Evolutionary conservation across 164 flowering plant genomes (phyloP), one percentile per base, ranked within the genome.

Genomic region (Stephania yunnanensis): DNA sequence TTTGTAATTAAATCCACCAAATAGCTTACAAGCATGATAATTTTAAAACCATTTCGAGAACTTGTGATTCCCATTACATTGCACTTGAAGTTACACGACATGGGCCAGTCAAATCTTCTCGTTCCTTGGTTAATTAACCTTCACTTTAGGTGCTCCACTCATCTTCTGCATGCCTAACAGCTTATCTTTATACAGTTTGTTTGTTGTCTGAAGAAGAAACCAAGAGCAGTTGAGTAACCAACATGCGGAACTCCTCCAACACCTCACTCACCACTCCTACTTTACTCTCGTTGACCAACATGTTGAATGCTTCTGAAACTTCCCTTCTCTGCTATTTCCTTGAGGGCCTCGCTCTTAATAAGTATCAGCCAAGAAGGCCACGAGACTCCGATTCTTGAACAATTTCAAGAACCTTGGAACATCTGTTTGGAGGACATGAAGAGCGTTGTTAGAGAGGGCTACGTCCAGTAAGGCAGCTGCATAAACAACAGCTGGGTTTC

Each of bases 381-480:
- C 74, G 2, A 91, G 70, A n/a, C 79, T 73, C 67, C 73, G 42
- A 53, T 80, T 71, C 1, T 77, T 63, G 12, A 91, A 79, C 76
- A 83, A 17, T 65, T 71, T 83, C 22, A 76, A 76, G 1, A 91
- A 36, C 76, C 87, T 85, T 36, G 66, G 64, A 0, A 85, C 91
- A 44, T 91, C 93, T 17, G 66, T 80, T 7, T 64, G 80, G 1
- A 90, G 82, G 6, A 15, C 44, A 5, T 80, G 72, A 6, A 87
- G 78, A 2, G 81, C 25, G 73, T 78, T 76, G 78, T 81, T 79
- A 83, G 77, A 75, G 11, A 72, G 83, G 1, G 91, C 82, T 52
- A 74, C 73, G 75, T 90, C 91, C 1, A 90, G 36, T 10, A 89
- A 87, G 1, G 93, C 93, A 6, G 90, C 91, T 0, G 92, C 94